phyloP scores from a whole-genome alignment of 148 eudicot species.

The Vaccinium corymbosum region DNA sequence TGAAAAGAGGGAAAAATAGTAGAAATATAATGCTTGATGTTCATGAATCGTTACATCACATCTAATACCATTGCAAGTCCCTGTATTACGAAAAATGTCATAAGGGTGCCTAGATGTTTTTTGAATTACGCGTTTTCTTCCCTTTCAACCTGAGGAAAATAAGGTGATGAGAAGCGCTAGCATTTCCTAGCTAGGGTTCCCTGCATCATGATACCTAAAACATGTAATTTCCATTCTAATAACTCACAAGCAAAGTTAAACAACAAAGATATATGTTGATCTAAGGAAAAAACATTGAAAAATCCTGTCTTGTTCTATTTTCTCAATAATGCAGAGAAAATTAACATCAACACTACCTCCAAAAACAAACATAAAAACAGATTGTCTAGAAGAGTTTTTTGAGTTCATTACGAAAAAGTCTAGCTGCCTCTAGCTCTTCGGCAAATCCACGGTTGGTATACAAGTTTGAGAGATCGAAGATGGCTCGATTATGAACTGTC shows the following conservation, averaged over 20 bases:
- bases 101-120: neutral
- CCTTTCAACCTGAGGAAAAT: neutral
- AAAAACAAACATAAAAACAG: slow-evolving; percentile 14
- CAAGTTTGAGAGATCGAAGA: neutral
- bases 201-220: neutral
- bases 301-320: slow-evolving; percentile 7
- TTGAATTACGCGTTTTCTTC: neutral
- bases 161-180: neutral
- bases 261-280: neutral
- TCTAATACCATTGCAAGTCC: neutral
- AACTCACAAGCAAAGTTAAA: neutral
- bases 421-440: neutral
- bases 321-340: slow-evolving; percentile 13
- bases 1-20: neutral
- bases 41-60: neutral
- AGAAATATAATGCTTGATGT: neutral
- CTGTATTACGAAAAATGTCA: neutral
- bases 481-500: neutral
- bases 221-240: neutral
- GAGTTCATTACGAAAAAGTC: neutral
- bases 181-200: neutral
- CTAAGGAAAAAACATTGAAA: slow-evolving; percentile 12
- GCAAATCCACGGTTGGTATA: neutral
- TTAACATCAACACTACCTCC: neutral
- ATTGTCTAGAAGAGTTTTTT: neutral